Conservation (phyloP, 2,329 filamentous ascomycete species). For the Curvularia sp. region DNA sequence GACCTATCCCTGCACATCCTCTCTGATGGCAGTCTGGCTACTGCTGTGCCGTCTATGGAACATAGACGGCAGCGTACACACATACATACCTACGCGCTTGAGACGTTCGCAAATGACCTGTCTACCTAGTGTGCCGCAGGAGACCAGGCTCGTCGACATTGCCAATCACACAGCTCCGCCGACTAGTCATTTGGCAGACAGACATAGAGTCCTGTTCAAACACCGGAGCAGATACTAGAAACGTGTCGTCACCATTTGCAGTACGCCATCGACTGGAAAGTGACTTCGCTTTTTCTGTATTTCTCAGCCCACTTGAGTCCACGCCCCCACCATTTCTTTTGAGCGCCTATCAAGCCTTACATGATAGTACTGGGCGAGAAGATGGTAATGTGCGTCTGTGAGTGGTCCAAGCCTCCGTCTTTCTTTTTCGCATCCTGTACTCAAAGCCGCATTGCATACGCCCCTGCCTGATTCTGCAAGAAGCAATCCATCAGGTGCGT, state of each 20-base stretch:
- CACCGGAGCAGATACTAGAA: background rate
- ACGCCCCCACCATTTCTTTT: constrained; percentile 1
- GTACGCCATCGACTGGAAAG: background rate
- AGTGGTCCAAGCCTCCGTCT: constrained; percentile 11
- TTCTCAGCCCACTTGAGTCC: background rate
- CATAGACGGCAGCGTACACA: background rate
- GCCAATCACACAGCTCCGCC: background rate
- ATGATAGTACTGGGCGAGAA: background rate
- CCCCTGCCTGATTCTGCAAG: constrained; percentile 10
- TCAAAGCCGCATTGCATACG: constrained; percentile 5
- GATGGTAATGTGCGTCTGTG: background rate
- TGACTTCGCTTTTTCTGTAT: background rate
- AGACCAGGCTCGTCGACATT: background rate
- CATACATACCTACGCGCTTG: background rate
- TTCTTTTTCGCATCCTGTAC: constrained; percentile 7
- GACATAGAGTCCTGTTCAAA: background rate
- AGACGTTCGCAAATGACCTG: background rate
- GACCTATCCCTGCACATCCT: constrained; percentile 16
- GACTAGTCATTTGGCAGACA: background rate
- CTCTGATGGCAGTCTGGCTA: background rate
- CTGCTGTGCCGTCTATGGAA: background rate
- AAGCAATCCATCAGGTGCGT: constrained; percentile 15
- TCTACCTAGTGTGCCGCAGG: background rate
- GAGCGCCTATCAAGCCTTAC: background rate
- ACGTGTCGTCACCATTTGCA: background rate